Evolutionary conservation across 345 rosid species (phyloP).

Genomic region (Citrus unshiu): DNA sequence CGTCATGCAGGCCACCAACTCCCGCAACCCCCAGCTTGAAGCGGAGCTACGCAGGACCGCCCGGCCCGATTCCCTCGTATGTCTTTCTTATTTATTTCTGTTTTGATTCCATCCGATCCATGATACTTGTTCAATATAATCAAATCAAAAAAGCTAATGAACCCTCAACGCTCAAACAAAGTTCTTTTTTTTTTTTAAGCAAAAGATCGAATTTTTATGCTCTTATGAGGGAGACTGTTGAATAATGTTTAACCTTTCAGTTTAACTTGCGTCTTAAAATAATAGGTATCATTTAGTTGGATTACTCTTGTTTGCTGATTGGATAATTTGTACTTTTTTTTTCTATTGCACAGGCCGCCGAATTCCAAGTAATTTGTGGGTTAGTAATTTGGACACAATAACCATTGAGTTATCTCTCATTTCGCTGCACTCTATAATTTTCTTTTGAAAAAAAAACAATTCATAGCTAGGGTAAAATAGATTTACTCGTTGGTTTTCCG

Average conservation of each 20-base stretch:
- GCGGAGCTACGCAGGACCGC: conserved; percentile 74
- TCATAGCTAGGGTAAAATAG: neutral
- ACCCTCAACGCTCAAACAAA: neutral
- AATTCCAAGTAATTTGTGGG: neutral
- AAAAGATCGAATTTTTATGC: neutral
- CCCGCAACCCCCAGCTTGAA: conserved; percentile 75
- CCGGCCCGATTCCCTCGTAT: conserved; percentile 75
- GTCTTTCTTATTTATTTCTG: neutral
- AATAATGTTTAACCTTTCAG: neutral
- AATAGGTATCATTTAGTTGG: neutral
- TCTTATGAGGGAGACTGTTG: neutral
- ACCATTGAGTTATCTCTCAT: neutral
- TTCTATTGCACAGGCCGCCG: neutral
- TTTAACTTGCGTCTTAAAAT: neutral
- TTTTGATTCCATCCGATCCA: neutral
- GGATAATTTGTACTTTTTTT: neutral
- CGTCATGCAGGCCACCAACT: conserved; percentile 84
- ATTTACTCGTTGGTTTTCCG: neutral
- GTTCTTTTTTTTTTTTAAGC: neutral
- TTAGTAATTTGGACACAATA: neutral
- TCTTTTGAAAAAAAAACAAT: neutral
- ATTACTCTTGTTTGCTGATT: neutral
- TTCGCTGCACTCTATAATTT: neutral
- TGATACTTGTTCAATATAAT: neutral
- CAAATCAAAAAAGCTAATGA: too few species aligned